Base-by-base conservation (phyloP, 2,329 filamentous ascomycete genomes). In the Stemphylium vesicarium region DNA sequence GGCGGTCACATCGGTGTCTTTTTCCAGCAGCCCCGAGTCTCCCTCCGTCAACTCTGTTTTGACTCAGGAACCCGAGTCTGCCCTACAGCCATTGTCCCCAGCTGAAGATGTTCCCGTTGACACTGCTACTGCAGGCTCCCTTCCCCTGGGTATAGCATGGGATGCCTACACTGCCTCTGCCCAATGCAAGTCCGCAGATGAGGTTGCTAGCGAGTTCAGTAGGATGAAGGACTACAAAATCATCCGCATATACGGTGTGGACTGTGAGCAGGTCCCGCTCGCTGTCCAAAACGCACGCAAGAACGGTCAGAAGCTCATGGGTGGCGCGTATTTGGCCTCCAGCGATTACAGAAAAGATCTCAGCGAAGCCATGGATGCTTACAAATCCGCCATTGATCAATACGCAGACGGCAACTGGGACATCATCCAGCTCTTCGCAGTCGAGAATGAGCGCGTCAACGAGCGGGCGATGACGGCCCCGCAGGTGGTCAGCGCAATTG, bases 381-480 rank as follows among this genome's bases (percentile, higher is more conserved):
- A 96, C 57, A 82, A 86, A 50, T 72, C 79, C 4, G 85, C 83
- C 12, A 80, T 89, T 37, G 76, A 77, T 9, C 43, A 65, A 32
- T 54, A 71, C 40, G 69, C 63, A 20, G 54, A 54, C 20, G 80
- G 82, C 26, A 84, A 90, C 73, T 96, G 90, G 90, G 80, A 79
- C 43, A 72, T 79, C 12, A 83, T 96, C 58, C 82, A 89, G 69
- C 89, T 90, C 2, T 82, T 96, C 68, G 85, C 85, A 51, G 83
- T 96, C 37, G 92, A 91, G 58, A 96, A 96, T 71, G 92, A 96
- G 75, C 80, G 89, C 31, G 86, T 96, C 72, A 83, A 81, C 46
- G 85, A 85, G 36, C 73, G 79, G 33, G 60, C 65, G 12, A 65
- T 71, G 62, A 81, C 80, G 4, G 80, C 84, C 24, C 71, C 71